Evolutionary conservation across 805 yeast species (phyloP).

Genomic region (Wickerhamomyces subpelliculosus): DNA sequence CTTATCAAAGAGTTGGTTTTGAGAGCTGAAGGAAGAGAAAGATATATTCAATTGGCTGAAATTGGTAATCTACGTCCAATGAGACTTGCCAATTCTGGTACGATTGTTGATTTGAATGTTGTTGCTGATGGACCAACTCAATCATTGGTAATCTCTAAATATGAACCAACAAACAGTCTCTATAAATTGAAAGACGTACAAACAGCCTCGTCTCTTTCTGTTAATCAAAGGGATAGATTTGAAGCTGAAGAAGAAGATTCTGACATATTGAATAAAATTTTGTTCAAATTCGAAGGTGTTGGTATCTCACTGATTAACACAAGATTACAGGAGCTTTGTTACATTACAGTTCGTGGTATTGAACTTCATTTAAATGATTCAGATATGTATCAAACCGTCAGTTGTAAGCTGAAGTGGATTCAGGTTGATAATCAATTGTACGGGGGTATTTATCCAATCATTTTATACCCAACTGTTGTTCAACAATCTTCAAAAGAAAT

Average conservation of each 20-base stretch:
- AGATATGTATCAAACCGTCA: conserved; percentile 71
- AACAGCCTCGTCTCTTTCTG: conserved; percentile 26
- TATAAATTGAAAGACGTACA: conserved; percentile 42
- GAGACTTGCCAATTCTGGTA: conserved; percentile 50
- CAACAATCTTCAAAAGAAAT: conserved; percentile 80
- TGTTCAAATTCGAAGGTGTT: conserved; percentile 71
- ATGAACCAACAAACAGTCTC: conserved; percentile 70
- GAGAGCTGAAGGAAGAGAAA: conserved; percentile 63
- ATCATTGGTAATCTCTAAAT: conserved; percentile 75
- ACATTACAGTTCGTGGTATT: conserved; percentile 73
- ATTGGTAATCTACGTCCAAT: conserved; percentile 89
- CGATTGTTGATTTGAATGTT: conserved; percentile 79
- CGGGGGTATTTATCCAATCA: conserved; percentile 83
- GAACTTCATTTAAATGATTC: conserved; percentile 80
- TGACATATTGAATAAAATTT: conserved; percentile 31
- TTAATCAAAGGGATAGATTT: conserved; percentile 37
- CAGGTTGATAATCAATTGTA: conserved; percentile 90
- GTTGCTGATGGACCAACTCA: conserved; percentile 96
- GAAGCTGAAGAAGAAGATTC: conserved; percentile 38
- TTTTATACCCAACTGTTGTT: conserved; percentile 83
- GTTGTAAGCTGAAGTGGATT: conserved; percentile 85
- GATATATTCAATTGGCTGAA: conserved; percentile 82
- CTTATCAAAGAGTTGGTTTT: conserved; percentile 71
- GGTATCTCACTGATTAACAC: conserved; percentile 81
- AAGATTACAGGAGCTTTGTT: conserved; percentile 69